Percentiles rank a stretch among this genome's conserved stretches.
These are phyloP conservation scores for Cyanidium caldarium DNA, from an alignment of 23 red algal genomes.

Conservation along the genomic window DNA sequence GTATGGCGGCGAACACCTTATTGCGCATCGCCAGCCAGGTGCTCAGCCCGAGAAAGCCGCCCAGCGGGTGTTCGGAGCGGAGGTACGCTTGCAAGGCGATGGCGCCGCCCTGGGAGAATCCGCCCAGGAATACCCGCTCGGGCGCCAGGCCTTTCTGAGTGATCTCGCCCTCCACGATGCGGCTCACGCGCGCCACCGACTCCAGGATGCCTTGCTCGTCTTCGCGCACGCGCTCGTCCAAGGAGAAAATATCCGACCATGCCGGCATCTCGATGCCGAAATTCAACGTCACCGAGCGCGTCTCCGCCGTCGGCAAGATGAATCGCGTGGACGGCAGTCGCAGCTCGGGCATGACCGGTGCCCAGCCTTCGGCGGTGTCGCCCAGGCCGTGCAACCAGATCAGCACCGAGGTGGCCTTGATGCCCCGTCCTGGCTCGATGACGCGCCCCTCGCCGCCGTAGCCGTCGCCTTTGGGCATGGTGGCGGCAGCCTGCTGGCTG, in stretches of 20 bases:
- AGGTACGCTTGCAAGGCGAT: constrained; percentile 49
- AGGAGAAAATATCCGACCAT: constrained; percentile 60
- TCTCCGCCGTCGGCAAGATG: constrained; percentile 48
- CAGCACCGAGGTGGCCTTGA: constrained; percentile 15
- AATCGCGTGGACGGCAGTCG: constrained; percentile 38
- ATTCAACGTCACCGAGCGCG: constrained; percentile 11
- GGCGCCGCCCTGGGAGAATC: constrained; percentile 88
- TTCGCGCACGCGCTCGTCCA: constrained; percentile 23
- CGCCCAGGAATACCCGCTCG: constrained; percentile 56
- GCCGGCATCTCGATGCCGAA: constrained; percentile 5
- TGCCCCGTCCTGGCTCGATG: constrained; percentile 27
- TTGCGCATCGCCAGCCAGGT: constrained; percentile 54
- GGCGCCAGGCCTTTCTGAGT: constrained; percentile 23
- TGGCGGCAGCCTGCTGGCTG: no score
- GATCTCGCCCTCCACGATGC: constrained; percentile 43
- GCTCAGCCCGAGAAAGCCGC: constrained; percentile 46
- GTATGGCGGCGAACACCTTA: background rate
- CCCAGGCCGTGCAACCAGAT: constrained; percentile 78
- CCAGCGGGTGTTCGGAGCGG: constrained; percentile 23
- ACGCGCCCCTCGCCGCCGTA: constrained; percentile 38
- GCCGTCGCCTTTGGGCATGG: constrained; percentile 26
- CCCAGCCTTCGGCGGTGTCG: constrained; percentile 62
- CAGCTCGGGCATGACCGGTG: constrained; percentile 29
- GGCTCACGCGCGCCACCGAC: constrained; percentile 24
- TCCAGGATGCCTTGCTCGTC: constrained; percentile 35